Base-by-base conservation (phyloP, 352 stramenopile genomes). In the Aphanomyces euteiches region DNA sequence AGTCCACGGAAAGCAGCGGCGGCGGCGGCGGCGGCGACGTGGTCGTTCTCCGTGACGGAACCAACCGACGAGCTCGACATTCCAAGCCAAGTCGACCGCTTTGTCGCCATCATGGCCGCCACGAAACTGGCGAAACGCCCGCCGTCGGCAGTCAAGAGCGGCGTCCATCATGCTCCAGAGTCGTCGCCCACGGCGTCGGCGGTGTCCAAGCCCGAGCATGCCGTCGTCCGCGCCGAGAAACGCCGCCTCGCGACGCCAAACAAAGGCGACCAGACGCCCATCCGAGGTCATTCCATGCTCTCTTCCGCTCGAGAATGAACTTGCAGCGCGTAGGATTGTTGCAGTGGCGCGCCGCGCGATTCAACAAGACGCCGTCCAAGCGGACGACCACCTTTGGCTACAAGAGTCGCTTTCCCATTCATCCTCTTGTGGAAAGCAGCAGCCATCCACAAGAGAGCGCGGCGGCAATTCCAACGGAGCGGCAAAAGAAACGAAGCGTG, bases 31-130 rank as follows among this genome's bases (percentile, higher is more conserved):
- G 6, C 39, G 36, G 0, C 15, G 15, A 61, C 47, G 21, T 70
- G 64, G 64, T 70, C 64, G n/a, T 70, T 70, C 39, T 36, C 48
- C 7, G 53, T 70, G 34, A n/a, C 53, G 10, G 64, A 70, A 15
- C 64, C 64, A 6, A 64, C 54, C 39, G 64, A 70, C 17, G 6
- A 17, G 2, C 64, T 70, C 39, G 39, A 70, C 4, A 21, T 70
- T 5, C 64, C 64, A 39, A 61, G 43, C n/a, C 41, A 56, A n/a
- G 43, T 47, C 12, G 64, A 60, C 37, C 64, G 54, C 6, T 70
- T 70, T 47, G 7, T 70, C 6, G 47, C 59, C 8, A 43, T 70
- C 36, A 70, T 70, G 64, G 48, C 45, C 3, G 19, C 64, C 40
- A 70, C 64, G 2, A 70, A 70, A 19, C 59, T 70, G 8, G 47